phyloP scores from a whole-genome alignment of 2,329 filamentous ascomycete genomes.

The Penicillium sp. region DNA sequence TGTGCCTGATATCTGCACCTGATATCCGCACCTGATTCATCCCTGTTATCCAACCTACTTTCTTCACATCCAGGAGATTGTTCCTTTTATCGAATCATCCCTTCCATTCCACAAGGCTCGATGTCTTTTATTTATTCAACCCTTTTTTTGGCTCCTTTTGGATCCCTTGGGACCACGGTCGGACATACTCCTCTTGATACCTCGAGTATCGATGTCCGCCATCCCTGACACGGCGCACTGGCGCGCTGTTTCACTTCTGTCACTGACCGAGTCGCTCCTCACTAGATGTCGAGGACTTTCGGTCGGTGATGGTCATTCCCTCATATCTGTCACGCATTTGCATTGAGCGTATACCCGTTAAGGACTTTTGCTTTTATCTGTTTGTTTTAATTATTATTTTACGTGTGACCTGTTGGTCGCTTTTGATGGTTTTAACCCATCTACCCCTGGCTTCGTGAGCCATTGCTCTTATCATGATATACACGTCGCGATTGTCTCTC shows the following conservation, averaged over 20 bases:
- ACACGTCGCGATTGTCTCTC: background rate
- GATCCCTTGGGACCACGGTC: background rate
- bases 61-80: conserved; percentile 21
- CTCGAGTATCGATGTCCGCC: background rate
- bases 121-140: conserved; percentile 9
- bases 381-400: conserved; percentile 8
- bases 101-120: conserved; percentile 9
- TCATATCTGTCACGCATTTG: conserved; percentile 15
- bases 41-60: conserved; percentile 5
- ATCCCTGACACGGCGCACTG: background rate
- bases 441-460: background rate
- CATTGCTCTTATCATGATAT: background rate
- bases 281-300: background rate
- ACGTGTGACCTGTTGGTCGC: background rate
- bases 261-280: background rate
- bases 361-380: conserved; percentile 2
- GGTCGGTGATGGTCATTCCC: background rate
- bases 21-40: background rate
- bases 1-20: conserved; percentile 15
- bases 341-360: conserved; percentile 34
- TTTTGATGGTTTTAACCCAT: background rate
- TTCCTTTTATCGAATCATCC: conserved; percentile 8
- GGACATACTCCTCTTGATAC: background rate
- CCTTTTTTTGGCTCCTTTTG: background rate
- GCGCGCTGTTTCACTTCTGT: background rate